Base-by-base conservation (phyloP, 2,329 filamentous ascomycete genomes). In the Thielaviopsis euricoi region DNA sequence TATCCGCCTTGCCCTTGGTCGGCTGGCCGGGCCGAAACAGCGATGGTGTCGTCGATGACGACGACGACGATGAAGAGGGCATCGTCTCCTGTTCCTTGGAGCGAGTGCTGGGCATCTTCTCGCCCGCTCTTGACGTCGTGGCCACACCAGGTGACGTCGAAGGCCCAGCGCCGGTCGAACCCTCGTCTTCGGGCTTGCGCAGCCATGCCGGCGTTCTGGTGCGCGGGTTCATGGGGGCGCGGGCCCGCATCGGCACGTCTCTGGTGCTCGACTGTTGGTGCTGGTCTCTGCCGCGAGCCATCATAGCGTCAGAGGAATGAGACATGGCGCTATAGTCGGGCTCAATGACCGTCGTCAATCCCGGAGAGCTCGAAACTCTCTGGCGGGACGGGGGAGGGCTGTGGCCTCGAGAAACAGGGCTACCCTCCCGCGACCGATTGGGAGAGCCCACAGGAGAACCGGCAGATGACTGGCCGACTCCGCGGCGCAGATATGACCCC, bases 341-440 rank as follows among this genome's bases (percentile, higher is more conserved):
- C 63, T 87, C 81, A 52, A 88, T 82, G 61, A 81, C 80, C 2
- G 85, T 86, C 62, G 82, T 86, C 25, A 89, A 73, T 6, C 81
- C 75, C 2, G 86, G 85, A 13, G 86, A 88, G 43, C 75, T 78
- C 33, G 84, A 79, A 56, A 85, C 76, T 23, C 69, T 67, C 55
- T 67, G 66, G 55, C 74, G 74, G 55, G 83, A 74, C 10, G 86
- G 86, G 40, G 84, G 84, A 23, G 87, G 87, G 15, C 85, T 87
- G 46, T 77, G 73, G 1, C 83, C 86, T 62, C 83, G 76, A 17
- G 80, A 83, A 59, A 82, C 77, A 10, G 85, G 84, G 58, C 83
- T 87, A 61, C 80, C 82, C 62, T 81, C 76, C 26, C 81, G 80
- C 1, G 82, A 86, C 6, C 77, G 74, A 2, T 78, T 72, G 37